Conservation (phyloP, 2,329 filamentous ascomycete genomes). For the Bipolaris bicolor region DNA sequence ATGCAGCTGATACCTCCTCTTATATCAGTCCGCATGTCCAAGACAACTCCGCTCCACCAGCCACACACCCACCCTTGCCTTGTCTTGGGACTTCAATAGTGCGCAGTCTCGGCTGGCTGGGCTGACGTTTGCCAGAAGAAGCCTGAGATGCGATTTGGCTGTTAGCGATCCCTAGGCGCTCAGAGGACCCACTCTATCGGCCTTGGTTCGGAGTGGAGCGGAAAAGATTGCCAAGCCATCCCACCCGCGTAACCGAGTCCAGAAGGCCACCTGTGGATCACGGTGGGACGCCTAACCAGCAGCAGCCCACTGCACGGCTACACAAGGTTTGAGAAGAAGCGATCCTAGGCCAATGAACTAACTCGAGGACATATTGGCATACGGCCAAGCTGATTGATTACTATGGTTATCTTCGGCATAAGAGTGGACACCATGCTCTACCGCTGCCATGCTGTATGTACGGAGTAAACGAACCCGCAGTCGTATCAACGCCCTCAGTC, state of each 20-base stretch:
- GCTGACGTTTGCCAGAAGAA: slow-evolving; percentile 26
- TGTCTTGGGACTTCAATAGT: slow-evolving; percentile 20
- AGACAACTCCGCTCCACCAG: not conserved
- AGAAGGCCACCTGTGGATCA: not conserved
- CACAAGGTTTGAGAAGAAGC: not conserved
- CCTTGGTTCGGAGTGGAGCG: slow-evolving; percentile 24
- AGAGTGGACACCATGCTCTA: not conserved
- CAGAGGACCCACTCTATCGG: slow-evolving; percentile 11
- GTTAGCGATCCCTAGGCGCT: slow-evolving; percentile 23
- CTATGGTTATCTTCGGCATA: not conserved
- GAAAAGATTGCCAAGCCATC: slow-evolving; percentile 21
- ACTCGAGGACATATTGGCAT: not conserved
- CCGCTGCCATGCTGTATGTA: not conserved
- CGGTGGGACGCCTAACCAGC: not conserved
- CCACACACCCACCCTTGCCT: not conserved
- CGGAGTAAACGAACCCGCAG: not conserved
- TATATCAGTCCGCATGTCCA: not conserved
- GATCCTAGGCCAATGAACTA: not conserved
- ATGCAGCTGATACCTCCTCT: not conserved
- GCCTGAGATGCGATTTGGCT: not conserved
- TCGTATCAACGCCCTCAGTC: not conserved
- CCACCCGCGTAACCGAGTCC: slow-evolving; percentile 2
- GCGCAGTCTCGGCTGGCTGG: slow-evolving; percentile 19
- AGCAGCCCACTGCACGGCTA: not conserved
- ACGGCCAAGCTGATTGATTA: not conserved